Evolutionary conservation across 768 basidiomycete species (phyloP), one percentile per base, ranked within the genome.

Genomic region (Panus rudis): DNA sequence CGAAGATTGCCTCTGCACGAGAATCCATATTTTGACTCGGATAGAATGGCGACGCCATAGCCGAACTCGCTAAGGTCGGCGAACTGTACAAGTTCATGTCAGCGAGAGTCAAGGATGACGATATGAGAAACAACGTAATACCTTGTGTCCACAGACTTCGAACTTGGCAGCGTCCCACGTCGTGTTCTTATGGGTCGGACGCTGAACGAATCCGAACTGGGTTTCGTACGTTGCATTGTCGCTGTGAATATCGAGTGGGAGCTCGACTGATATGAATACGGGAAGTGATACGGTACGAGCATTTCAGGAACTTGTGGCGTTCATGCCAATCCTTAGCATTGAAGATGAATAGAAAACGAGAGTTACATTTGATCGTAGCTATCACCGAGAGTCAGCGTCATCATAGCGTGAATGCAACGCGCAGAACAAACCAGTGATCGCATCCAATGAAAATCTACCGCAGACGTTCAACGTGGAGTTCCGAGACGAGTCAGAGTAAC

Each of bases 101-200:
- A 4, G 17, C 20, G n/a, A 7, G 34, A 2, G 7, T 3, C 21
- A 22, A 7, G n/a, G 17, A 31, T 10, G 14, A 7, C n/a, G n/a
- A 34, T n/a, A n/a, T n/a, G n/a, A n/a, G n/a, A n/a, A n/a, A n/a
- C n/a, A n/a, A n/a, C n/a, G n/a, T n/a, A 61, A 22, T 54, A 85
- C 87, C 69, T 93, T 93, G 68, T 98, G 96, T 1, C 87, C 91
- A 59, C 92, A 96, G 8, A 98, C 96, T 64, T 99, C 96, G 53
- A 98, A 98, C 71, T 92, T 93, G 37, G 88, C 88, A 35, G 78
- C 78, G 46, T 90, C 86, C 79, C 84, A 88, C 0, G 80, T 85
- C 4, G 93, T 97, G 55, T 98, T 98, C 66, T 92, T 91, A 65
- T 94, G 86, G 6, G 93, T 98, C 0, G 96, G 87, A 33, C 94